Evolutionary conservation across 805 yeast genomes (phyloP).

Genomic region (Candida ortonii): DNA sequence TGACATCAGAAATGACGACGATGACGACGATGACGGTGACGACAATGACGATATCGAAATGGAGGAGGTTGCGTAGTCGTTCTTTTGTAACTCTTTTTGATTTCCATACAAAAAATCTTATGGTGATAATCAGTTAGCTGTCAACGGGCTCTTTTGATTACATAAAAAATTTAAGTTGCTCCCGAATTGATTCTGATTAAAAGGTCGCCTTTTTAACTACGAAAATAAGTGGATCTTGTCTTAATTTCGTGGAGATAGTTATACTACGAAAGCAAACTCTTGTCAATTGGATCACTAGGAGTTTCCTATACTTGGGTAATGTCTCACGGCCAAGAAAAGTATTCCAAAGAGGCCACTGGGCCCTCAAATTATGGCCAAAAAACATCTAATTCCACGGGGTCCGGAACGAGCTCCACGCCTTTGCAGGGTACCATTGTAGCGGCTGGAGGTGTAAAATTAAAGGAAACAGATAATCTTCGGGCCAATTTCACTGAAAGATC

Average conservation of each 20-base stretch:
- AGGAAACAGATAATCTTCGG: slow-evolving; percentile 33
- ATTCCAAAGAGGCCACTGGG: too few species aligned
- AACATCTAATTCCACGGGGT: too few species aligned
- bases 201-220: slow-evolving; percentile 5
- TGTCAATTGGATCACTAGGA: too few species aligned
- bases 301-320: too few species aligned
- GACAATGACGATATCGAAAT: slow-evolving; percentile 69
- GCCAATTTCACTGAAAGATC: slow-evolving; percentile 42
- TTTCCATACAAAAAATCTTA: background rate
- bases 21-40: slow-evolving; percentile 54
- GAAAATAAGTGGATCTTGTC: background rate
- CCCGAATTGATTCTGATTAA: slow-evolving; percentile 1
- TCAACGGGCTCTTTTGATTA: too few species aligned
- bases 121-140: slow-evolving; percentile 1
- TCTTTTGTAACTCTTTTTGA: too few species aligned
- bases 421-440: slow-evolving; percentile 24
- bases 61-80: slow-evolving; percentile 66
- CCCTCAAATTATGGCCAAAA: too few species aligned
- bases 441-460: slow-evolving; percentile 26
- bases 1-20: slow-evolving; percentile 27
- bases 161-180: too few species aligned
- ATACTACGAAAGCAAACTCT: too few species aligned
- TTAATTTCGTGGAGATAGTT: too few species aligned
- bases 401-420: too few species aligned
- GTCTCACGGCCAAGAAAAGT: too few species aligned